phyloP scores from a whole-genome alignment of 140 eudicot genomes.

The Cichorium intybus region DNA sequence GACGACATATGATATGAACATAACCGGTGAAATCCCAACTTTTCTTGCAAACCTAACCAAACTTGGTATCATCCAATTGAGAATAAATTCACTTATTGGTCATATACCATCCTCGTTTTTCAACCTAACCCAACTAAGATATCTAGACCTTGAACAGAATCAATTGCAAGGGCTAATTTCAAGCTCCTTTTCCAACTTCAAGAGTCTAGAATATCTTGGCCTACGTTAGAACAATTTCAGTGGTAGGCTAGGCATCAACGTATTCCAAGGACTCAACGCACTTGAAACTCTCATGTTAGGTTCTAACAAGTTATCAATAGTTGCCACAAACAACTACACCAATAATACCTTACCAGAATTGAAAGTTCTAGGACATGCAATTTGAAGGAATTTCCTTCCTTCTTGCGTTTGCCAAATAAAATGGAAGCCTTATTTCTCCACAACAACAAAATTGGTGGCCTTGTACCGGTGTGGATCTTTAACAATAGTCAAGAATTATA shows the following conservation, averaged over 20 bases:
- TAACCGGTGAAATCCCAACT: constrained; percentile 17
- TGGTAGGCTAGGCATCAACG: constrained; percentile 15
- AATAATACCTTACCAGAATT: constrained; percentile 18
- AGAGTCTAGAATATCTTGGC: too few species aligned
- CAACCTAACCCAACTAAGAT: too few species aligned
- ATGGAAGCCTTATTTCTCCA: not conserved
- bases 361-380: constrained; percentile 18
- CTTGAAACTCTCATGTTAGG: constrained; percentile 4
- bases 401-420: constrained; percentile 21
- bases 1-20: not conserved
- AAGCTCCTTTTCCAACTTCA: too few species aligned
- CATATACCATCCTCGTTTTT: too few species aligned
- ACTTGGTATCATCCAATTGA: constrained; percentile 24
- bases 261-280: too few species aligned
- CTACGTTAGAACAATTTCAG: constrained; percentile 21
- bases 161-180: too few species aligned
- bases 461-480: constrained; percentile 34
- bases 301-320: not conserved
- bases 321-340: constrained; percentile 13
- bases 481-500: constrained; percentile 19
- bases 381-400: constrained; percentile 33
- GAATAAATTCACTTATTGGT: too few species aligned
- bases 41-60: constrained; percentile 34
- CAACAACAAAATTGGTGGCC: constrained; percentile 19
- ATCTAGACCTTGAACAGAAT: too few species aligned